Evolutionary conservation across 768 basidiomycete genomes (phyloP), one percentile per base, ranked within the genome.

Genomic region (Pulveroboletus sp.): DNA sequence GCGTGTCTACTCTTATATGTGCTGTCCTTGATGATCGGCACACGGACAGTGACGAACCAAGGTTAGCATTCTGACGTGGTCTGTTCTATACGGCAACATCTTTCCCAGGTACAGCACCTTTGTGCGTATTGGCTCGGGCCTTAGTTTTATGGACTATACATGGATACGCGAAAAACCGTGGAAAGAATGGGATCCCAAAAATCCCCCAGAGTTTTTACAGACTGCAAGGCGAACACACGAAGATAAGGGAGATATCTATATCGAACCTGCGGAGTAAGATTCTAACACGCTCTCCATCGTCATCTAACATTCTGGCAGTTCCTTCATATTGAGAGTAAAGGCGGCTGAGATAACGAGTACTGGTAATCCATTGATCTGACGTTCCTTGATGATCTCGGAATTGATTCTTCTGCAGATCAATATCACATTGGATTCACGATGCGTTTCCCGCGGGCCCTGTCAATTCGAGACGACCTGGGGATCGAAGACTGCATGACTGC

Each of bases 261-360:
- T 98, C 35, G 83, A 90, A 40, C 94, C 95, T 13, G 78, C 86
- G 56, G 86, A 97, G 94, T 95, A 58, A 51, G 80, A 40, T 37
- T 32, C 33, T 27, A 1, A 4, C 3, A 9, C 20, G 25, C 5
- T 39, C 10, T 27, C 11, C 19, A 36, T 38, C 24, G 4, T 32
- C 23, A 23, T 33, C 55, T 51, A 37, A 55, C 36, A 13, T 32
- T 35, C 27, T 40, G 17, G 41, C 51, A 97, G 94, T 57, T 97
- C 95, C 0, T 98, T 99, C 66, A 87, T 97, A 31, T 51, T 98
- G 56, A 88, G 88, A 58, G 81, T 98, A 47, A 98, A 98, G 68
- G 95, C 91, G 0, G 90, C 94, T 0, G 94, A 97, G 64, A 90
- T 98, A 44, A 83, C 83, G 2, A 70, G 76, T 10, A 78, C 90